These are phyloP conservation scores for Friedmanniomyces simplex DNA, from an alignment of 495 filamentous ascomycete genomes.

Conservation along the genomic window DNA sequence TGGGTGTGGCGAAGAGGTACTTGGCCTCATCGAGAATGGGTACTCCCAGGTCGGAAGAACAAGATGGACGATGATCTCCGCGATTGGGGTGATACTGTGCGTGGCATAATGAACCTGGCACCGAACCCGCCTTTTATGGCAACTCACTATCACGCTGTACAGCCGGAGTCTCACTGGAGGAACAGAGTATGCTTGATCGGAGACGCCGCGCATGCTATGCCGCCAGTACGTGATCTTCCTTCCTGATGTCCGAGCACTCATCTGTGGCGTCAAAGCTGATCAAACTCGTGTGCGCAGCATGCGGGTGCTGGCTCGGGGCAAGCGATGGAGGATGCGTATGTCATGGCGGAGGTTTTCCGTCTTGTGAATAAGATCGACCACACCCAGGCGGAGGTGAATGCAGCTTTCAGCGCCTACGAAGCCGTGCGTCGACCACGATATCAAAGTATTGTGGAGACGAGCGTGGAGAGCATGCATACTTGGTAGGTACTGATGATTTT, in stretches of 20 bases:
- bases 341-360: slow-evolving; percentile 20
- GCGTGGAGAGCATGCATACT: slow-evolving; percentile 26
- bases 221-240: slow-evolving; percentile 9
- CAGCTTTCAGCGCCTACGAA: slow-evolving; percentile 31
- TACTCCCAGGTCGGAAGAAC: neutral
- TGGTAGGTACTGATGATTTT: slow-evolving; percentile 1
- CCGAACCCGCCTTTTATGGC: slow-evolving; percentile 2
- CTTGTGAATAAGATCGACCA: neutral
- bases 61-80: slow-evolving; percentile 7
- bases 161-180: neutral
- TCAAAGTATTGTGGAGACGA: slow-evolving; percentile 41
- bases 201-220: slow-evolving; percentile 19
- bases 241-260: neutral
- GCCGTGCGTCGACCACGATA: slow-evolving; percentile 31
- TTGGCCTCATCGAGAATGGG: slow-evolving; percentile 11
- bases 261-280: neutral
- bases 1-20: slow-evolving; percentile 1
- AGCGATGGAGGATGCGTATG: slow-evolving; percentile 28
- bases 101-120: slow-evolving; percentile 10
- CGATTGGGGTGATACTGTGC: slow-evolving; percentile 8
- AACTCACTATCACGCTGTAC: slow-evolving; percentile 1
- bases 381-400: slow-evolving; percentile 11
- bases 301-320: slow-evolving; percentile 21
- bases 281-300: neutral
- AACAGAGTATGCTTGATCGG: slow-evolving; percentile 15